Base-by-base conservation (phyloP, 495 filamentous ascomycete genomes). In the Lentithecium fluviatile region DNA sequence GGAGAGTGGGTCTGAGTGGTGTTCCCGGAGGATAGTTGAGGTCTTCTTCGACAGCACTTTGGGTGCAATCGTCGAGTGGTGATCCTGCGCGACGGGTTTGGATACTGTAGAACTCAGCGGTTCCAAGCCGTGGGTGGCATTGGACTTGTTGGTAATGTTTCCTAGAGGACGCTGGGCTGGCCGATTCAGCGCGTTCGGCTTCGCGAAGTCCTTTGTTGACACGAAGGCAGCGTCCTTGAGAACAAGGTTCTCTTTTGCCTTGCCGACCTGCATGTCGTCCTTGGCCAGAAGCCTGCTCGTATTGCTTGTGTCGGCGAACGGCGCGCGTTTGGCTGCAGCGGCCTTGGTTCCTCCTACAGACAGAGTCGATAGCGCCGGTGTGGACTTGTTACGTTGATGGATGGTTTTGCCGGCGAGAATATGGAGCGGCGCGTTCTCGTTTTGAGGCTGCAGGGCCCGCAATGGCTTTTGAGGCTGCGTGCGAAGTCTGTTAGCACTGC, bases 311-410 rank as follows among this genome's bases (percentile, higher is more conserved):
- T 96, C 91, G 15, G 82, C 87, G 72, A 94, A 90, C 15, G 83
- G 88, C 37, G 84, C 85, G 59, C 90, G 83, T 75, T 90, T 90
- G 19, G 62, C 32, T 23, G 85, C 77, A 40, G 79, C 82, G 51
- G 82, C 82, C 73, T 88, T 93, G 50, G 87, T 71, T 26, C 80
- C 80, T 50, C 79, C 82, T 19, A 77, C 80, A 46, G 82, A 76
- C 61, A 77, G 74, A 23, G 77, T 75, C 45, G 80, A 83, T 45
- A 91, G 74, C 45, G 85, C 87, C 20, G 88, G 80, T 8, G 83
- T 86, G 0, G 90, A 94, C 73, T 92, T 95, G 76, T 90, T 87
- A 24, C 85, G 86, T 67, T 93, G 86, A 65, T 91, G 89, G 56
- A 88, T 73, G 25, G 81, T 72, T 70, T 86, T 89, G 62, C 79